Evolutionary conservation across 768 basidiomycete genomes (phyloP).

Genomic region (Phanerochaete carnosa): DNA sequence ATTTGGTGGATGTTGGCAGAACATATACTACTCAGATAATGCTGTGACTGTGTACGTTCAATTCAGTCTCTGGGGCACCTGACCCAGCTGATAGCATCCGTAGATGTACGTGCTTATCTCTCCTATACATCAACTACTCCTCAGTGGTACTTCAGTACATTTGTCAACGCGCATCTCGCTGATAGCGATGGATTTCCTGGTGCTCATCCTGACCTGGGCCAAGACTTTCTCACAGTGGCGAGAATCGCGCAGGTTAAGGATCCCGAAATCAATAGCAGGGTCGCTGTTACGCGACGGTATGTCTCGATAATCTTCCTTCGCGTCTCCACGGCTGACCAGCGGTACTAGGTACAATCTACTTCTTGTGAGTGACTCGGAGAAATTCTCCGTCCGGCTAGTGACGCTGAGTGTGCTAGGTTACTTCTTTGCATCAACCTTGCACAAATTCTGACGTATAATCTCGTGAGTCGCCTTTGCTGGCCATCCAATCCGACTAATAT

Average conservation of each 20-base stretch:
- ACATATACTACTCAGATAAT: not conserved
- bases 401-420: not conserved
- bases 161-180: not conserved
- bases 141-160: not conserved
- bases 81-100: no score
- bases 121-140: not conserved
- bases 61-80: not conserved
- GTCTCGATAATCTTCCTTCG: not conserved
- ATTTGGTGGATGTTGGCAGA: not conserved
- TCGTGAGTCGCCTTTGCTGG: not conserved
- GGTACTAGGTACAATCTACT: not conserved
- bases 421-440: not conserved
- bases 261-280: not conserved
- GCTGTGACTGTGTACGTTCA: not conserved
- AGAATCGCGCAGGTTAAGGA: not conserved
- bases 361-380: not conserved
- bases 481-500: not conserved
- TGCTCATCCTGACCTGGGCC: not conserved
- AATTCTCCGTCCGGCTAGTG: not conserved
- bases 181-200: not conserved
- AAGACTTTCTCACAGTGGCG: slow-evolving; percentile 1
- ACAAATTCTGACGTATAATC: not conserved
- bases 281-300: not conserved
- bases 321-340: not conserved
- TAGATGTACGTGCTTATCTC: not conserved